Percentiles rank a stretch among this genome's conserved stretches.
Evolutionary conservation across 1,284 basidiomycete species (phyloP).

Genomic region (Ustilago loliicola): DNA sequence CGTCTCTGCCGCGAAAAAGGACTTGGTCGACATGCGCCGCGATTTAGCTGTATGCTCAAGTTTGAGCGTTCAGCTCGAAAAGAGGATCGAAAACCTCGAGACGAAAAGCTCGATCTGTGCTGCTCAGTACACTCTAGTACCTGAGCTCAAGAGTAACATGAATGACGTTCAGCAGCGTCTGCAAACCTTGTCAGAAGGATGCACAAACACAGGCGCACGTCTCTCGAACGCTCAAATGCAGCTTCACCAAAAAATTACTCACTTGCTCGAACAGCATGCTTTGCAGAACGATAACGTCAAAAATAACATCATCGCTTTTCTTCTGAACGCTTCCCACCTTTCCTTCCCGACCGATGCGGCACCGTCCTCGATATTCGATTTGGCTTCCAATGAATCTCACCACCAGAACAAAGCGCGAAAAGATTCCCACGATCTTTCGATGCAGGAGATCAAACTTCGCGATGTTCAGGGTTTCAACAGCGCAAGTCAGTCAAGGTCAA

Average conservation of each 20-base stretch:
- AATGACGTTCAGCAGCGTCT: not conserved
- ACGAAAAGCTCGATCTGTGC: not conserved
- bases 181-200: not conserved
- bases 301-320: not conserved
- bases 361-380: too few relatives aligned
- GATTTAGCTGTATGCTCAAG: not conserved
- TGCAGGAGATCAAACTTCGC: too few relatives aligned
- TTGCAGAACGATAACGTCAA: not conserved
- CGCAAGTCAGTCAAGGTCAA: too few relatives aligned
- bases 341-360: too few relatives aligned
- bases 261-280: not conserved
- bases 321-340: not conserved
- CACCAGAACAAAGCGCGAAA: too few relatives aligned
- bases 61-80: not conserved
- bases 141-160: not conserved
- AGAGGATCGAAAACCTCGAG: not conserved
- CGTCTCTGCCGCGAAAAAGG: not conserved
- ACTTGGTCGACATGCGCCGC: not conserved
- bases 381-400: too few relatives aligned
- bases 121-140: not conserved
- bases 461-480: too few relatives aligned
- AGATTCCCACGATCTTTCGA: too few relatives aligned
- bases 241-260: not conserved
- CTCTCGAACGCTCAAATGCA: not conserved
- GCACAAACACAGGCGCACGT: not conserved